phyloP scores from a whole-genome alignment of 139 green algal genomes.

The Dunaliella primolecta region DNA sequence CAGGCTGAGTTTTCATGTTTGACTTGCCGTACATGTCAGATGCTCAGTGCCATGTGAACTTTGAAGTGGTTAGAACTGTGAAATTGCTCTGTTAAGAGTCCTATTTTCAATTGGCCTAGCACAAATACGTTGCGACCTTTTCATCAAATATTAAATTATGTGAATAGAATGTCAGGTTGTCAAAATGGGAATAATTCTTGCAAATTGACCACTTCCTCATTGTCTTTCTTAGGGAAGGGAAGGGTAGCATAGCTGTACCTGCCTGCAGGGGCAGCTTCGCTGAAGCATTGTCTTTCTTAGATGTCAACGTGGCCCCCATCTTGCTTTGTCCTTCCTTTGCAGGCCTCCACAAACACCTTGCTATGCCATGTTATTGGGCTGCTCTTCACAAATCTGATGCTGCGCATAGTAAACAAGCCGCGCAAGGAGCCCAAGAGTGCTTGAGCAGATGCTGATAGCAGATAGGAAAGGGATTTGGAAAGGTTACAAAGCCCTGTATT shows the following conservation, averaged over 20 bases:
- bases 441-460: background rate
- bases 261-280: no score
- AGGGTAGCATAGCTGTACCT: no score
- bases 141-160: no score
- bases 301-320: no score
- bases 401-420: constrained; percentile 49
- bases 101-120: background rate
- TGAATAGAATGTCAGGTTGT: no score
- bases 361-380: constrained; percentile 83
- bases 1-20: background rate
- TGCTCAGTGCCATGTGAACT: background rate
- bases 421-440: background rate
- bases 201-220: no score
- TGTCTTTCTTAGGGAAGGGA: no score
- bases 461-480: no score
- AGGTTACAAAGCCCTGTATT: no score
- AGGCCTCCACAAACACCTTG: constrained; percentile 86
- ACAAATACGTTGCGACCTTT: background rate
- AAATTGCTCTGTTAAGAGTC: background rate
- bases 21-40: no score
- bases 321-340: constrained; percentile 12
- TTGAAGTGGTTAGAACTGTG: background rate
- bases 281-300: no score
- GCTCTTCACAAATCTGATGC: constrained; percentile 73
- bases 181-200: no score